Base-by-base conservation (phyloP, 495 filamentous ascomycete genomes). In the Xylaria sp. region DNA sequence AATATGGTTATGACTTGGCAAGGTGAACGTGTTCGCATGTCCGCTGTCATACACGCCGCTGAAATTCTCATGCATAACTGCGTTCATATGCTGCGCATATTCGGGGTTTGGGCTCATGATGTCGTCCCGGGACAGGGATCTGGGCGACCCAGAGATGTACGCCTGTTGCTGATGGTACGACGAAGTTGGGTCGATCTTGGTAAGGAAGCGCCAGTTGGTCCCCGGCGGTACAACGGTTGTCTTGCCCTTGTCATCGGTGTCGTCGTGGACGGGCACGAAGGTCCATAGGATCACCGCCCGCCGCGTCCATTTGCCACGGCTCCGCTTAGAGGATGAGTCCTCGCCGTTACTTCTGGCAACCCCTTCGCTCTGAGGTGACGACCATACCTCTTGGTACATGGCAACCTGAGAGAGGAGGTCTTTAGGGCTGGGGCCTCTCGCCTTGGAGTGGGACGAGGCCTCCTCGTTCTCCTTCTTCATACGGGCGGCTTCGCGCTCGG, bases 341-440 rank as follows among this genome's bases (percentile, higher is more conserved):
- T 67, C 72, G 12, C 71, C 69, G 31, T 48, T 46, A 15, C 65
- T 40, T 5, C 52, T 64, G 5, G 17, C 52, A 21, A 35, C 41
- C 1, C 63, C 68, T 14, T 80, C 70, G 33, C 72, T 78, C 17
- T 83, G 82, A 9, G 81, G 75, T 3, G 79, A 77, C 1, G 83
- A 85, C 78, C 75, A 85, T 44, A 86, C 78, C 76, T 86, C 84
- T 68, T 86, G 84, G 73, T 84, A 79, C 84, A 85, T 86, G 72
- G 82, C 82, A 15, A 85, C 85, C 74, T 80, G 76, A 29, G 79
- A 75, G 24, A 85, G 72, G 19, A 86, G 76, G 31, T 85, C 83
- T 73, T 83, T 85, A 31, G 82, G 83, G 15, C 83, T 82, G 11
- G 67, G 74, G 31, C 61, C 64, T 19, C 77, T 73, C 21, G 76